Base-by-base conservation (phyloP, 306 rosid genomes). In the Cyclanthera cordifolia region DNA sequence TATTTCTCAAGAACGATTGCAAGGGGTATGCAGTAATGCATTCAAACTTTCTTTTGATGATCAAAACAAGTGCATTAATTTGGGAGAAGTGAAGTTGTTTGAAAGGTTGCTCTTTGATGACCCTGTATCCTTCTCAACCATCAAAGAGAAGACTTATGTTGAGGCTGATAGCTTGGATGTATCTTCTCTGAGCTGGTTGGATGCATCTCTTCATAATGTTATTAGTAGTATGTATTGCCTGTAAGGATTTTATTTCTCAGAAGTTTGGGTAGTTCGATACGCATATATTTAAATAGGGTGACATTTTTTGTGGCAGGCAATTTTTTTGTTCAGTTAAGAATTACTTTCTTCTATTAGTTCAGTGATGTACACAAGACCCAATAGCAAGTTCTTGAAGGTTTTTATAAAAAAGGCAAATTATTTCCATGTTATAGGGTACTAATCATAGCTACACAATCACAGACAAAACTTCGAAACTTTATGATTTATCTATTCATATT, bases 101-200 rank as follows among this genome's bases (percentile, higher is more conserved):
- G 80, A 72, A 83, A 82, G 79, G 52, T 76, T 85, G 74, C 79
- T 76, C 54, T 48, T 78, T 65, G 82, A 86, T 32, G 92, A 84
- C 55, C 95, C 96, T 25, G 76, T 85, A 30, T 78, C 87, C 77
- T 72, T 87, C 72, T 56, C 70, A 69, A 77, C 83, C 73, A 77
- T 71, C 53, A 84, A 84, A 77, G 89, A 89, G 66, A 84, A 75
- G 66, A 64, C 74, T 48, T 73, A 76, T 45, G 83, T 75, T 61
- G 79, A 77, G 65, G 77, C 55, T 12, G 23, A 74, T 58, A 73
- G 53, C 78, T 80, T 86, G 77, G 84, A 89, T 83, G 55, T 82
- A 80, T 81, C 90, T 77, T 82, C 81, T 68, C 85, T 92, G 75
- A 84, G 84, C 74, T 89, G 90, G 95, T 84, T 83, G 88, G 89